These are phyloP conservation scores for Luffa acutangula DNA, from an alignment of 306 rosid genomes.

Conservation along the genomic window DNA sequence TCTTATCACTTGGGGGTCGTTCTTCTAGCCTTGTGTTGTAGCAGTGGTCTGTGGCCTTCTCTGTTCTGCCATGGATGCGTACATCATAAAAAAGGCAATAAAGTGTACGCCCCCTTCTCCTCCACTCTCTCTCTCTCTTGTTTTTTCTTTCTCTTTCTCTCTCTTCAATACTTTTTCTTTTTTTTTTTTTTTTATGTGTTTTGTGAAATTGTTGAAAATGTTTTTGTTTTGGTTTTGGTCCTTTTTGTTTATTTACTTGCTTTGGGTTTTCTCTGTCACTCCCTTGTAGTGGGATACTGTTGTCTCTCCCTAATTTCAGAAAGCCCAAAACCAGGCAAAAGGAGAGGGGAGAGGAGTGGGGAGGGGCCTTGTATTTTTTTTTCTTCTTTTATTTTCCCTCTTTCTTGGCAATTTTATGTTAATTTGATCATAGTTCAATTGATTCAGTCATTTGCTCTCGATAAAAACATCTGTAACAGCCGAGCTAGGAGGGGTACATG, in stretches of 20 bases:
- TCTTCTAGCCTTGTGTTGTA: conserved; percentile 19
- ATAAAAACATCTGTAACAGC: no score
- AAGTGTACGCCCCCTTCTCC: conserved; percentile 27
- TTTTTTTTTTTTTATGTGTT: background rate
- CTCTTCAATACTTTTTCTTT: conserved; percentile 1
- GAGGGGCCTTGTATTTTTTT: background rate
- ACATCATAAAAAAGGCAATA: conserved; percentile 39
- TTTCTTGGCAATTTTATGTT: no score
- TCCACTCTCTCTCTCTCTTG: conserved; percentile 18
- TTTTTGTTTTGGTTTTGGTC: background rate
- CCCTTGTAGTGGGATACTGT: conserved; percentile 6
- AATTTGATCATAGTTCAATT: no score
- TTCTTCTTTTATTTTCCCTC: background rate
- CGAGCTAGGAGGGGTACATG: no score
- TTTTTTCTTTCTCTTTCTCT: background rate
- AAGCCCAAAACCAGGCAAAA: background rate
- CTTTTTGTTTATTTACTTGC: conserved; percentile 1
- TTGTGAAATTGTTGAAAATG: background rate
- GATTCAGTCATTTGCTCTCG: no score
- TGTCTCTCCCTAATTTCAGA: background rate
- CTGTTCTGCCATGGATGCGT: conserved; percentile 49
- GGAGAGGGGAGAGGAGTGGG: background rate
- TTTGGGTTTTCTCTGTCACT: background rate
- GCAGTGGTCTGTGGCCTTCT: conserved; percentile 28
- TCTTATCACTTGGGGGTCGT: background rate